These are phyloP conservation scores for Rhodocollybia butyracea DNA, from an alignment of 768 basidiomycete genomes.

Conservation along the genomic window DNA sequence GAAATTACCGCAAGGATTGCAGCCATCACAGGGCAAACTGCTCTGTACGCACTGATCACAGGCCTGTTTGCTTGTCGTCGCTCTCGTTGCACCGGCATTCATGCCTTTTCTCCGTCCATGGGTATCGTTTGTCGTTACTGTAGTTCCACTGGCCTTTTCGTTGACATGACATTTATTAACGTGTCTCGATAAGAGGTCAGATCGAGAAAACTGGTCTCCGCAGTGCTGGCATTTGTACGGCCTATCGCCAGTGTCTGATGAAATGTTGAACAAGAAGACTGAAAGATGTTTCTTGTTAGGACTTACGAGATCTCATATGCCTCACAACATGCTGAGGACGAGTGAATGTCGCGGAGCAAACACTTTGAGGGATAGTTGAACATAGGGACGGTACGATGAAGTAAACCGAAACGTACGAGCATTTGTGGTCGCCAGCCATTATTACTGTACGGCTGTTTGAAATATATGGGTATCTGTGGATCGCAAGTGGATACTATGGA, in stretches of 20 bases:
- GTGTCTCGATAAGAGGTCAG: slow-evolving; percentile 79
- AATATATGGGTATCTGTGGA: not conserved
- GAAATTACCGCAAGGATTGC: slow-evolving; percentile 67
- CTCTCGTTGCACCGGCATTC: slow-evolving; percentile 60
- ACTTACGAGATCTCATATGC: slow-evolving; percentile 89
- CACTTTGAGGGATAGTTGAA: too few relatives aligned
- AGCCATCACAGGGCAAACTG: slow-evolving; percentile 74
- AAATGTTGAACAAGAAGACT: not conserved
- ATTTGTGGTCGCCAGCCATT: slow-evolving; percentile 85
- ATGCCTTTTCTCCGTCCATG: slow-evolving; percentile 52
- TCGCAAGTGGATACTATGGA: not conserved
- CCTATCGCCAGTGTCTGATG: slow-evolving; percentile 84
- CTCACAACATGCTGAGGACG: slow-evolving; percentile 87
- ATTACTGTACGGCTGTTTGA: too few relatives aligned
- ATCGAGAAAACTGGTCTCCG: slow-evolving; percentile 83
- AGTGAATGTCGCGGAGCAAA: slow-evolving; percentile 85
- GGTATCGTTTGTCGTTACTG: not conserved
- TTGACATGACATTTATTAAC: slow-evolving; percentile 85
- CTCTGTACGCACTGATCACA: slow-evolving; percentile 83
- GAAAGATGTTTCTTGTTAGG: slow-evolving; percentile 12
- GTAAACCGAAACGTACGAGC: too few relatives aligned
- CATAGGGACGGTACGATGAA: too few relatives aligned
- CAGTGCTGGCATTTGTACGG: slow-evolving; percentile 88
- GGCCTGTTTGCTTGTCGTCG: slow-evolving; percentile 77
- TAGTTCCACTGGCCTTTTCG: slow-evolving; percentile 53